Percentiles rank a stretch among this genome's conserved stretches.
Conservation (phyloP, 805 yeast species). For the Hanseniaspora lachancei region DNA sequence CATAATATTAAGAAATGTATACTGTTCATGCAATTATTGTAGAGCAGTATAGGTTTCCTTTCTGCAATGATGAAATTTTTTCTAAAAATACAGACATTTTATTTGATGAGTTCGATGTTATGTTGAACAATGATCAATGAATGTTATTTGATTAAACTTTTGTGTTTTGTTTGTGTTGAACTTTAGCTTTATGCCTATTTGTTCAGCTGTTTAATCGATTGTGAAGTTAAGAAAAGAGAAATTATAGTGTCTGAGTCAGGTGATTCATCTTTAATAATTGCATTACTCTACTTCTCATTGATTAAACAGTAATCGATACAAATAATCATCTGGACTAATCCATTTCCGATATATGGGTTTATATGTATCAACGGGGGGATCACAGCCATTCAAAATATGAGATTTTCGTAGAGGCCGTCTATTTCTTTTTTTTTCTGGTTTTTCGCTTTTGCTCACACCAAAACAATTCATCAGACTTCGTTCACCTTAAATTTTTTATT, state of each 20-base stretch:
- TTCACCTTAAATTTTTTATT: neutral
- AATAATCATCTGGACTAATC: no score
- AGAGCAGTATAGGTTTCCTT: neutral
- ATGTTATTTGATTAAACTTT: neutral
- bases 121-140: no score
- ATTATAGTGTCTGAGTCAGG: neutral
- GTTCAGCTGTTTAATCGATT: neutral
- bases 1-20: neutral
- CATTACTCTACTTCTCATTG: neutral
- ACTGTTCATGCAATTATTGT: neutral
- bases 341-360: neutral
- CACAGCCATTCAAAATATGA: neutral
- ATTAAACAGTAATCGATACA: neutral
- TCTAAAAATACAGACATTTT: neutral
- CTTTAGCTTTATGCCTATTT: no score
- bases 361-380: neutral
- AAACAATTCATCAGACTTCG: neutral
- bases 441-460: neutral
- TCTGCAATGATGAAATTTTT: neutral
- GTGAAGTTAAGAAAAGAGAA: neutral
- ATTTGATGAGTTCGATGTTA: no score
- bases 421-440: neutral
- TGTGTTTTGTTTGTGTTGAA: neutral
- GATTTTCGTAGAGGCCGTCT: neutral
- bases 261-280: neutral